Evolutionary conservation across 371 early-diverging fungal genomes (phyloP).

Genomic region (Apophysomyces trapeziformis): DNA sequence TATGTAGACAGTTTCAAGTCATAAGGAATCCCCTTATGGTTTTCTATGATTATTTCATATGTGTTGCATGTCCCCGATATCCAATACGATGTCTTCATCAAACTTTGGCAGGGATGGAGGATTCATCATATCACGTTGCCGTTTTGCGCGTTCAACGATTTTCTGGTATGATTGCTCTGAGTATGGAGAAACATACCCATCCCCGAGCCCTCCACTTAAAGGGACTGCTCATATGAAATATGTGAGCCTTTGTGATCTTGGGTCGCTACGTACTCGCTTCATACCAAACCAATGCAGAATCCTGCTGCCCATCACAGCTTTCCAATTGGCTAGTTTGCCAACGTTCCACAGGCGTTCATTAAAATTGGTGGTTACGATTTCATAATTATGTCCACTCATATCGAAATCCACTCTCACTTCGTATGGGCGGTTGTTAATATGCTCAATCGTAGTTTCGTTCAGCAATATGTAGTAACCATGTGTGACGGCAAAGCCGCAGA

Average conservation of each 20-base stretch:
- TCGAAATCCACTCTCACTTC: constrained; percentile 54
- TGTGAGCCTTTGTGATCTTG: background rate
- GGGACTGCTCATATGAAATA: constrained; percentile 30
- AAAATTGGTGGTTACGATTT: constrained; percentile 49
- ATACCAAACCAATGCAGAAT: constrained; percentile 48
- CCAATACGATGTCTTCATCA: background rate
- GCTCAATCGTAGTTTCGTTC: constrained; percentile 64
- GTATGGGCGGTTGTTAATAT: constrained; percentile 45
- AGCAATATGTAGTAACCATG: constrained; percentile 55
- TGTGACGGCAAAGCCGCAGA: constrained; percentile 52
- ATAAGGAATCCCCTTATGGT: background rate
- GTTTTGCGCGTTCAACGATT: constrained; percentile 47
- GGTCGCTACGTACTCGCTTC: background rate
- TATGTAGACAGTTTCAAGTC: background rate
- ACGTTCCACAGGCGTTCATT: constrained; percentile 54
- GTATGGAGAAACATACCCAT: constrained; percentile 56
- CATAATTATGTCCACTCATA: constrained; percentile 46
- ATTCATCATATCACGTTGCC: constrained; percentile 30
- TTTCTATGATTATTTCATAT: background rate
- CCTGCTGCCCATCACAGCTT: constrained; percentile 46
- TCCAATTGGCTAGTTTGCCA: constrained; percentile 47
- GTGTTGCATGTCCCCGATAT: background rate
- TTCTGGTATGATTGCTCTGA: constrained; percentile 46
- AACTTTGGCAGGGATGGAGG: background rate
- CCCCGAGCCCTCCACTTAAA: constrained; percentile 43